These are phyloP conservation scores for Schizophyllum amplum DNA, from an alignment of 1,284 basidiomycete species.

Conservation along the genomic window DNA sequence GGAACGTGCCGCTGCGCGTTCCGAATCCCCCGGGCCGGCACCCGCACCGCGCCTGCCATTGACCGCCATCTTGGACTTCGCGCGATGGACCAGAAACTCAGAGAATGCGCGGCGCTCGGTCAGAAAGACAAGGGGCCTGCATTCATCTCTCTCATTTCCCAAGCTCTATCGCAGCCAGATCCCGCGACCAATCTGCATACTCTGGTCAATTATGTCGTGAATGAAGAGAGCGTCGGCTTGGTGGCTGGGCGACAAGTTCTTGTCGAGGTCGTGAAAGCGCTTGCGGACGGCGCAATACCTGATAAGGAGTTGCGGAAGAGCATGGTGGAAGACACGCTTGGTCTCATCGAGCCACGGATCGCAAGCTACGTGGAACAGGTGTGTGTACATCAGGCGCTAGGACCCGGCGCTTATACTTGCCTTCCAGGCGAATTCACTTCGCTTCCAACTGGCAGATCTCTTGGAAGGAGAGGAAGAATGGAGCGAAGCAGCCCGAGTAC, in stretches of 20 bases:
- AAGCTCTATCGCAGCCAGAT: constrained; percentile 40
- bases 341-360: constrained; percentile 65
- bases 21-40: too few species aligned
- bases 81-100: background rate
- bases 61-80: too few species aligned
- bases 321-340: constrained; percentile 66
- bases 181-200: constrained; percentile 50
- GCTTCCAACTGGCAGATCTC: constrained; percentile 83
- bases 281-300: constrained; percentile 47
- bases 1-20: too few species aligned
- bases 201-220: constrained; percentile 69
- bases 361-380: constrained; percentile 96
- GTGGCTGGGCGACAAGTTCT: constrained; percentile 83
- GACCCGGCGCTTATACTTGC: constrained; percentile 2
- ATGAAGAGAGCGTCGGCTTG: constrained; percentile 71
- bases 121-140: constrained; percentile 83
- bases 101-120: constrained; percentile 34
- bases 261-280: constrained; percentile 66
- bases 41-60: too few species aligned
- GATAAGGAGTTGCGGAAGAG: constrained; percentile 53
- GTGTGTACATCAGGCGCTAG: constrained; percentile 19
- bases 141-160: constrained; percentile 53
- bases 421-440: constrained; percentile 68
- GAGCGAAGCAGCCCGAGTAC: constrained; percentile 83
- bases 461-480: constrained; percentile 91